Percentiles rank a stretch among this genome's conserved stretches.
Evolutionary conservation across 2,329 filamentous ascomycete species (phyloP).

Genomic region (Volutella citrinella): DNA sequence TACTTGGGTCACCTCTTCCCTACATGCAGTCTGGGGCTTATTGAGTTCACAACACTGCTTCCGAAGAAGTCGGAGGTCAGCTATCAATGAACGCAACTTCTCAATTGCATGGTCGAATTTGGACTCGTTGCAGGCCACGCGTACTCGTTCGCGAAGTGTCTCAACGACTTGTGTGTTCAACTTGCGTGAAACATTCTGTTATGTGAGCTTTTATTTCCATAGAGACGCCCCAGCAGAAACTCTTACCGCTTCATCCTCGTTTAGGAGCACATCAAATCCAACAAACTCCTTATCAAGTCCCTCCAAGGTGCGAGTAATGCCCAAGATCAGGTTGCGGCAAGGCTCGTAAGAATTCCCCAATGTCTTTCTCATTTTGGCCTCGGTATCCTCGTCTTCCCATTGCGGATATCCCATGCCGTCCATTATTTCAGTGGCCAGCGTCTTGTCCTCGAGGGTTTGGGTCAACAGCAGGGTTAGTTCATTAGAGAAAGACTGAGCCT

Average conservation of each 20-base stretch:
- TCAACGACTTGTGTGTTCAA: no score
- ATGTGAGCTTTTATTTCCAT: no score
- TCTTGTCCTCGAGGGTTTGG: neutral
- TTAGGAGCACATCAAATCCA: no score
- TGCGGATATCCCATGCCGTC: neutral
- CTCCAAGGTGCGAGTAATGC: no score
- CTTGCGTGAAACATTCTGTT: no score
- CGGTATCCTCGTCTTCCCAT: neutral
- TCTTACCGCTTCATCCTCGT: no score
- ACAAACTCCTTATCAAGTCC: no score
- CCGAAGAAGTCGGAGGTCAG: slow-evolving; percentile 2
- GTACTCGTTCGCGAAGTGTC: neutral
- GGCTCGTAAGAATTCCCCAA: no score
- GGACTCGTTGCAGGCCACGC: neutral
- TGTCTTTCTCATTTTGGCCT: neutral
- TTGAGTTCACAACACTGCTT: neutral
- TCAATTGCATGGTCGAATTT: neutral
- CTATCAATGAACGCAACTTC: slow-evolving; percentile 1
- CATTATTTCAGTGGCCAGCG: neutral
- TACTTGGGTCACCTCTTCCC: no score
- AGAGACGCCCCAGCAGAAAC: no score
- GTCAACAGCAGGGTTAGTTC: slow-evolving; percentile 1
- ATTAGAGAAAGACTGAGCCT: slow-evolving; percentile 1
- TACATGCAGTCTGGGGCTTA: neutral
- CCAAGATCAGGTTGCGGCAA: no score